Evolutionary conservation across 306 rosid genomes (phyloP).

Genomic region (Vicia villosa): DNA sequence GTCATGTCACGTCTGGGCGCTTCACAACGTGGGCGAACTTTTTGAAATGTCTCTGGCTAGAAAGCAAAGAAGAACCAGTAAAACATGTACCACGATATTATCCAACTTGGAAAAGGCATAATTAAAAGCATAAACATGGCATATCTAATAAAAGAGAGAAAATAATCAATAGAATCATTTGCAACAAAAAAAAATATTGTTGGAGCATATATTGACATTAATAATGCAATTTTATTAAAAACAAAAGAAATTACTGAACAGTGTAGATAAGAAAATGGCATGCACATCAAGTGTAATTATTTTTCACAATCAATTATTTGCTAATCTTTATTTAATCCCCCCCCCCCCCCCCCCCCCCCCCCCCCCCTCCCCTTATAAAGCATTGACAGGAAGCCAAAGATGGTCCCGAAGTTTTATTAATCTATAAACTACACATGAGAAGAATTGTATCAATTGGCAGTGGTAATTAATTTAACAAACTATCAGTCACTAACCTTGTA

Average conservation of each 20-base stretch:
- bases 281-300: neutral
- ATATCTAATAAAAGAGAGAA: slow-evolving; percentile 22
- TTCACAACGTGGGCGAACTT: slow-evolving; percentile 93
- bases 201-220: slow-evolving; percentile 10
- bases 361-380: neutral
- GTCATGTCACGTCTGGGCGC: slow-evolving; percentile 91
- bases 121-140: slow-evolving; percentile 6
- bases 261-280: slow-evolving; percentile 7
- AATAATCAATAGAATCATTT: slow-evolving; percentile 2
- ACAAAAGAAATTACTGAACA: slow-evolving; percentile 19
- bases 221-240: neutral
- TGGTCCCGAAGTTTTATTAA: neutral
- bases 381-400: slow-evolving; percentile 2
- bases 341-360: neutral
- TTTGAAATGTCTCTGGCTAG: slow-evolving; percentile 93
- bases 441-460: neutral
- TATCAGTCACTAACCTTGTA: slow-evolving; percentile 67
- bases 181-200: slow-evolving; percentile 26
- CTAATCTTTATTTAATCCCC: neutral
- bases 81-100: neutral
- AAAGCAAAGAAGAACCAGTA: slow-evolving; percentile 31
- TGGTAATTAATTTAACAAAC: slow-evolving; percentile 19
- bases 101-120: slow-evolving; percentile 31
- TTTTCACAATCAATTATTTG: slow-evolving; percentile 14
- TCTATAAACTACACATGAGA: neutral